Conservation (phyloP, 2,329 filamentous ascomycete species). For the Beauveria sp. region DNA sequence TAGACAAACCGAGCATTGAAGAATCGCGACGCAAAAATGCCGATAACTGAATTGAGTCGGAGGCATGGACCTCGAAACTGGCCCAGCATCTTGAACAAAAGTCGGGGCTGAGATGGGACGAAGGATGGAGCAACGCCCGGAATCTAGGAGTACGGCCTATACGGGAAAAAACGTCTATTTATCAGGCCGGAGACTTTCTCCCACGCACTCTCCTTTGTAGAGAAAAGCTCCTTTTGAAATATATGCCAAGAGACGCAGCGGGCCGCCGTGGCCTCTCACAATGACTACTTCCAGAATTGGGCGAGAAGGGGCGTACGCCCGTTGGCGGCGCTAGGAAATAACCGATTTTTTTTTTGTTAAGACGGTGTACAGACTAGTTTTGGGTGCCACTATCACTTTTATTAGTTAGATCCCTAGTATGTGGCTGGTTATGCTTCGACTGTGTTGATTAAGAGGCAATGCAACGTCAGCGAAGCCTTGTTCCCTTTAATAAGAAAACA, state of each 20-base stretch:
- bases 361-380: not conserved
- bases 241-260: not conserved
- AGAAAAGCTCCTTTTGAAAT: not conserved
- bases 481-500: no score
- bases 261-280: not conserved
- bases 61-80: not conserved
- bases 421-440: no score
- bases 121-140: not conserved
- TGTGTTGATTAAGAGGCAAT: no score
- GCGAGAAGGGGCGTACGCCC: not conserved
- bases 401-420: not conserved
- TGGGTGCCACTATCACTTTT: not conserved
- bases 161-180: not conserved
- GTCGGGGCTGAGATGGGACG: not conserved
- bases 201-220: not conserved
- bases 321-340: not conserved
- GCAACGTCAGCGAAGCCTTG: no score
- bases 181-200: not conserved
- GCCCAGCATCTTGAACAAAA: not conserved
- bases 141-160: not conserved
- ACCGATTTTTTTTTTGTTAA: not conserved
- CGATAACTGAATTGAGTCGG: not conserved
- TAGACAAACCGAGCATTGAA: not conserved
- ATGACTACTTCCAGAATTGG: not conserved
- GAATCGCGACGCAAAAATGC: not conserved